Evolutionary conservation across 2,329 filamentous ascomycete species (phyloP).

Genomic region (Hirsutella minnesotensis): DNA sequence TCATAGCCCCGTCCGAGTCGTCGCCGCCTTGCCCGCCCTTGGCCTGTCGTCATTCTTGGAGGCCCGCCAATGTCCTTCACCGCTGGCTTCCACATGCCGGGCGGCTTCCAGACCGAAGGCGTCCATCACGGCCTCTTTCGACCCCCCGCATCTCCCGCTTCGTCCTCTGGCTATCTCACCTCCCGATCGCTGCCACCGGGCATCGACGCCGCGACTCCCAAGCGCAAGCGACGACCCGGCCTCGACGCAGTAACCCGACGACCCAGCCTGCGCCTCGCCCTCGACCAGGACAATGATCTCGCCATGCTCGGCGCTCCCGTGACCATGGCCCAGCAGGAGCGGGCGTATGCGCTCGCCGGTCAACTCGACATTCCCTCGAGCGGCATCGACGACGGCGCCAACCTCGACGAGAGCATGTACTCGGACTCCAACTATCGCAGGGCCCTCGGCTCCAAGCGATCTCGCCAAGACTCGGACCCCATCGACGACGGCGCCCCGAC

Average conservation of each 20-base stretch:
- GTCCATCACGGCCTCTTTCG: constrained; percentile 35
- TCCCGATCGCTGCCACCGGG: constrained; percentile 9
- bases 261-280: neutral
- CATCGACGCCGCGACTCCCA: constrained; percentile 16
- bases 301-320: constrained; percentile 38
- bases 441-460: constrained; percentile 35
- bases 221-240: constrained; percentile 31
- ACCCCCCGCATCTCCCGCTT: constrained; percentile 29
- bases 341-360: constrained; percentile 37
- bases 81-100: constrained; percentile 23
- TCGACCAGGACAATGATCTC: constrained; percentile 23
- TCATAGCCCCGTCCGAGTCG: no score
- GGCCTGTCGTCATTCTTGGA: no score
- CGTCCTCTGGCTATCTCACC: constrained; percentile 27
- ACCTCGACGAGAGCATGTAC: constrained; percentile 41
- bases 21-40: no score
- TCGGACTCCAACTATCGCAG: constrained; percentile 45
- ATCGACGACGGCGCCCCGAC: constrained; percentile 17
- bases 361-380: constrained; percentile 38
- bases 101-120: constrained; percentile 21
- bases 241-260: constrained; percentile 9
- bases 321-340: constrained; percentile 1
- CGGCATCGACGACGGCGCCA: constrained; percentile 16
- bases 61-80: constrained; percentile 13
- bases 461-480: constrained; percentile 24